Conservation (phyloP, 352 stramenopile species). For the Phytophthora agathidicida region DNA sequence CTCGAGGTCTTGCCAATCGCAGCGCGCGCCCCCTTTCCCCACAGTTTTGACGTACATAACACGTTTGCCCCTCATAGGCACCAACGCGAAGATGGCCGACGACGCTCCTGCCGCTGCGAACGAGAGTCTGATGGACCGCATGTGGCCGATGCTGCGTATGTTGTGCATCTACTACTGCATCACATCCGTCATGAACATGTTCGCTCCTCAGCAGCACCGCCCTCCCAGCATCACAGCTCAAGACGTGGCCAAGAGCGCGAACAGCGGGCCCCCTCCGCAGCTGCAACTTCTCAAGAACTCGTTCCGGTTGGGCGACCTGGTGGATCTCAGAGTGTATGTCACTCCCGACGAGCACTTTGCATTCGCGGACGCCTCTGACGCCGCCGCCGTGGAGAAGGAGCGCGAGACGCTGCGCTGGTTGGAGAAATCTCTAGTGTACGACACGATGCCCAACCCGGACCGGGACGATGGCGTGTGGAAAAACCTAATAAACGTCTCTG, state of each 20-base stretch:
- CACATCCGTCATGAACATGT: conserved; percentile 54
- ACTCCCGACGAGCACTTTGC: conserved; percentile 49
- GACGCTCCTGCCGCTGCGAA: conserved; percentile 12
- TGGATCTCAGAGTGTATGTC: conserved; percentile 77
- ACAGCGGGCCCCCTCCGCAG: conserved; percentile 10
- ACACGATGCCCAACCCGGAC: conserved; percentile 46
- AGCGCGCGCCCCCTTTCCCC: neutral
- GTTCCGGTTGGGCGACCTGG: conserved; percentile 54
- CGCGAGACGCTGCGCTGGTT: conserved; percentile 71
- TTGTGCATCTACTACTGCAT: conserved; percentile 87
- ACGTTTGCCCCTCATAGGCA: neutral
- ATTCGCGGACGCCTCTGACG: conserved; percentile 47
- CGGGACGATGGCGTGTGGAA: conserved; percentile 59
- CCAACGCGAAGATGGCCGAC: conserved; percentile 27
- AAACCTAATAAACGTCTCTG: conserved; percentile 68
- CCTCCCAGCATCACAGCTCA: conserved; percentile 3
- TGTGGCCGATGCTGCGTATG: conserved; percentile 76
- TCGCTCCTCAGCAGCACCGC: conserved; percentile 26
- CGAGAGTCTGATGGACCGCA: conserved; percentile 57
- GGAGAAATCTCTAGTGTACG: conserved; percentile 62
- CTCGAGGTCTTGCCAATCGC: conserved; percentile 4
- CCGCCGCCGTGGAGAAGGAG: conserved; percentile 32
- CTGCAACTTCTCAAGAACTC: conserved; percentile 52
- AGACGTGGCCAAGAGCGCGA: conserved; percentile 23
- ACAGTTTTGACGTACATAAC: too few relatives aligned